Base-by-base conservation (phyloP, 2,329 filamentous ascomycete species). In the Penicillium rolfsii region DNA sequence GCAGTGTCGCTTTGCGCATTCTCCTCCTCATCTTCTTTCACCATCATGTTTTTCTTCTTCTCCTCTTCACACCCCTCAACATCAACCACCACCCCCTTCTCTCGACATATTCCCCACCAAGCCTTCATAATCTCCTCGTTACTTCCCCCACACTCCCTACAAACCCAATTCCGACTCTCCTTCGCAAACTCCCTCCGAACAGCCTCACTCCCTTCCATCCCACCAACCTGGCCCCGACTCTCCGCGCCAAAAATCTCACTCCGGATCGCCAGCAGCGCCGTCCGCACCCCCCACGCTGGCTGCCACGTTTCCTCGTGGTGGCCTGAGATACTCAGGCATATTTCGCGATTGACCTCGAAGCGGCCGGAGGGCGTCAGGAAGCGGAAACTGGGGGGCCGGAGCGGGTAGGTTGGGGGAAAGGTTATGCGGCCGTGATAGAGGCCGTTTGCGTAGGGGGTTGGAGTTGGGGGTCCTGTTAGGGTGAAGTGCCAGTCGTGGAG, bases 401-500 rank as follows among this genome's bases (percentile, higher is more conserved):
- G 86, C 0, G 95, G 95, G 77, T 99, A 99, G 1, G 90, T 87
- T 0, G 93, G 86, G 1, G 95, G 95, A 0, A 99, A 87, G 41
- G 93, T 85, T 75, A 99, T 98, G 72, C 94, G 92, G 60, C 95
- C 95, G 78, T 99, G 95, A 81, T 98, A 99, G 71, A 97, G 86
- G 52, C 95, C 95, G 35, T 83, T 81, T 48, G 87, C 86, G 79
- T 93, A 97, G 40, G 89, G 86, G 0, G 92, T 93, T 19, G 85
- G 85, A 35, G 86, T 82, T 0, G 94, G 94, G 0, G 94, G 93
- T 0, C 95, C 95, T 55, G 89, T 87, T n/a, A 99, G 84, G 0
- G 95, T 99, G 80, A 98, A 99, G 81, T 99, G 95, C 95, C 95
- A 99, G 79, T 98, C 93, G 79, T 97, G 97, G 57, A 99, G 88